A percentile compares a stretch with the other conserved stretches of the same genome.
These are phyloP conservation scores for Dillenia turbinata DNA, from an alignment of 164 flowering plant species.

Conservation along the genomic window DNA sequence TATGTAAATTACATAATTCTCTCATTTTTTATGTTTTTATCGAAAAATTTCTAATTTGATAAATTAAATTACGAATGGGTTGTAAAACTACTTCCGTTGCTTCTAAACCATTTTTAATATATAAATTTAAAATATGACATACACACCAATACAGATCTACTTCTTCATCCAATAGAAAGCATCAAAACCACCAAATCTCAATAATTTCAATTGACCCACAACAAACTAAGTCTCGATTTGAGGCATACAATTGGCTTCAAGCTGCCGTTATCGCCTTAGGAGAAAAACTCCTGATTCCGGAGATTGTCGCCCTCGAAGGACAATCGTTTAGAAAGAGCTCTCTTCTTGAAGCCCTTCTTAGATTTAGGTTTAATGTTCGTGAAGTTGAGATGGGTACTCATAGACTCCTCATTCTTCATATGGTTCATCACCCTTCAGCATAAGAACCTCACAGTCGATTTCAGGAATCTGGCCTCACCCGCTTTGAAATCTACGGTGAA, in stretches of 20 bases:
- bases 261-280: conserved; percentile 97
- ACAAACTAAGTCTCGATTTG: conserved; percentile 52
- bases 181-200: conserved; percentile 8
- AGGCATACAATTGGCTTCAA: conserved; percentile 93
- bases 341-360: conserved; percentile 90
- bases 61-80: too few relatives aligned
- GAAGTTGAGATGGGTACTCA: conserved; percentile 99
- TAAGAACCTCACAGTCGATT: conserved; percentile 89
- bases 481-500: conserved; percentile 33
- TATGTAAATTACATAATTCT: too few relatives aligned
- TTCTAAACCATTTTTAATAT: too few relatives aligned
- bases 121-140: too few relatives aligned
- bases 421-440: conserved; percentile 86
- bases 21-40: too few relatives aligned
- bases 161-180: too few relatives aligned
- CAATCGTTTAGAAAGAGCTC: conserved; percentile 99
- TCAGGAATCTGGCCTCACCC: conserved; percentile 19
- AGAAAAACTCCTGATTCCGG: conserved; percentile 94
- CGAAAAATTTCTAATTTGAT: too few relatives aligned
- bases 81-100: too few relatives aligned
- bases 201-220: conserved; percentile 10
- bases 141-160: too few relatives aligned
- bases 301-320: conserved; percentile 94
- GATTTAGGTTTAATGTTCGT: too few relatives aligned
- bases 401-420: conserved; percentile 88